Evolutionary conservation across 768 basidiomycete species (phyloP), one percentile per base, ranked within the genome.

Genomic region (Amyloporia xantha): DNA sequence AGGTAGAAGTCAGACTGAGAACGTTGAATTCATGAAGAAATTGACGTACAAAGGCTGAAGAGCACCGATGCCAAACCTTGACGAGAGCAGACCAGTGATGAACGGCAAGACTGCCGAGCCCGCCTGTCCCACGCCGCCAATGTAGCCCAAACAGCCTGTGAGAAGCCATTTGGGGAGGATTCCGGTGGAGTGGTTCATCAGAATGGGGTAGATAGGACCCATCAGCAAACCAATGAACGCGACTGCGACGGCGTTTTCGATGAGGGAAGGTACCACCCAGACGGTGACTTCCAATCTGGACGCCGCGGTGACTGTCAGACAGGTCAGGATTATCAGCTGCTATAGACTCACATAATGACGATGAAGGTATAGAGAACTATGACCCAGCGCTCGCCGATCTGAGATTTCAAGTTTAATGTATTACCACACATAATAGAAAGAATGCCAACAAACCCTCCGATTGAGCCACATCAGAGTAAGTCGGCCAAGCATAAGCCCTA

Each of bases 51-150:
- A 62, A 5, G 83, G 82, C 57, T 82, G 81, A 48, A 85, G 58
- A 52, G 72, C 75, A 52, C 68, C 67, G 41, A 86, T 84, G 0
- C 76, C 86, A 35, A 79, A 75, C 53, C 71, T 79, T 19, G 72
- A 71, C 5, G 86, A 76, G 17, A 90, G 72, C 1, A 79, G 73
- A 19, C 86, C 86, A 0, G 83, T 84, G 50, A 87, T 71, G 55
- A 90, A 88, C 1, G 88, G 86, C 3, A 90, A 58, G 11, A 84
- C 52, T 0, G 87, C 86, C 25, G 79, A 79, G 13, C 87, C 87
- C 1, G 84, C 78, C 58, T 83, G 81, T 0, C 87, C 86, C 36
- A 65, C 46, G 12, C 66, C 65, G 4, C 61, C 61, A 26, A 71
- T 70, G 63, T 64, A 68, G 1, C 68, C 73, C 33, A 75, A 71